Conservation (phyloP, 768 basidiomycete genomes). For the Chalciporus pseudorubinellus region DNA sequence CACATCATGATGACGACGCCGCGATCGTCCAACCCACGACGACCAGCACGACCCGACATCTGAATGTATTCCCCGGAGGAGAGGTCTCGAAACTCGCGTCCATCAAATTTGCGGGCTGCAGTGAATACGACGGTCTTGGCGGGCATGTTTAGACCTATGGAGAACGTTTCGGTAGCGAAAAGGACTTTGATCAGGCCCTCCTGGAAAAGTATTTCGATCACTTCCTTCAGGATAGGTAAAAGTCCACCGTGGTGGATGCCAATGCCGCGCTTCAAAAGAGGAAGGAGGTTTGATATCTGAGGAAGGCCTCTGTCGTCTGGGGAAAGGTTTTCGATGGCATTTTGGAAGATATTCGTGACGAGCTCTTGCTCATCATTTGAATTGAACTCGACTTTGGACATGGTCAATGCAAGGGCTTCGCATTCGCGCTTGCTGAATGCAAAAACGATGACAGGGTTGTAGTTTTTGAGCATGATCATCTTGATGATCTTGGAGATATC, state of each 20-base stretch:
- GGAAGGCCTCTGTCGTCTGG: constrained; percentile 86
- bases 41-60: constrained; percentile 98
- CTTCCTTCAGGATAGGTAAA: constrained; percentile 95
- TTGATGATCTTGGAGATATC: constrained; percentile 98
- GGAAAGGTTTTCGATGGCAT: constrained; percentile 87
- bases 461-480: constrained; percentile 97
- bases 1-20: constrained; percentile 99
- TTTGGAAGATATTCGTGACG: constrained; percentile 86
- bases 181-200: constrained; percentile 97
- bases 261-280: constrained; percentile 90
- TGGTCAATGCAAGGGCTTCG: constrained; percentile 83
- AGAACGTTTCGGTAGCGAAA: constrained; percentile 98
- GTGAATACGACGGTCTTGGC: constrained; percentile 99
- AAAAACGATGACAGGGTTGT: constrained; percentile 97
- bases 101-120: constrained; percentile 92
- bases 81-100: constrained; percentile 88
- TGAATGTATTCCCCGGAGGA: constrained; percentile 98
- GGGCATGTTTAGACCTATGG: constrained; percentile 98
- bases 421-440: constrained; percentile 98
- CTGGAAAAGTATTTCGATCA: constrained; percentile 98
- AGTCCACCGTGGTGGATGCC: constrained; percentile 99
- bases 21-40: constrained; percentile 95
- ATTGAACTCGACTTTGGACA: constrained; percentile 97
- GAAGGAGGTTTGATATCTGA: constrained; percentile 90
- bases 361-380: constrained; percentile 87